Evolutionary conservation across 1,284 basidiomycete species (phyloP).

Genomic region (Tremellales sp.): DNA sequence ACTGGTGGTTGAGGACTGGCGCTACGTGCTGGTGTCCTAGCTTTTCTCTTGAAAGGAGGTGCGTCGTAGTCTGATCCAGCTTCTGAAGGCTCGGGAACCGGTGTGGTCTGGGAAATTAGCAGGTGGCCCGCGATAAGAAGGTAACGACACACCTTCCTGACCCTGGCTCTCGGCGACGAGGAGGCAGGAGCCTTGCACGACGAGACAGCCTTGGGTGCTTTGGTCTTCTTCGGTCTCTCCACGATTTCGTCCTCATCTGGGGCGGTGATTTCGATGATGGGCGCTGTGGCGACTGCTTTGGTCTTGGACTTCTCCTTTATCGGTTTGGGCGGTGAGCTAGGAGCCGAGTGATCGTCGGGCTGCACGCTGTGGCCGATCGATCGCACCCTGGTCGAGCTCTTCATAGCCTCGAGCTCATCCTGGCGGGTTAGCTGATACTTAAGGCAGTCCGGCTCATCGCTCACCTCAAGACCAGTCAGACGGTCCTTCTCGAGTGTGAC

Average conservation of each 20-base stretch:
- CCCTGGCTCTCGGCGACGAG: not conserved
- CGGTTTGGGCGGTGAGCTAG: not conserved
- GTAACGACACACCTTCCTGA: not conserved
- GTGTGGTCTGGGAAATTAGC: constrained; percentile 2
- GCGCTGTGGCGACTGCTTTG: constrained; percentile 13
- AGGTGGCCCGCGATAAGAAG: not conserved
- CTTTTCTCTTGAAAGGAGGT: constrained; percentile 3
- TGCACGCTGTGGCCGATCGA: constrained; percentile 2
- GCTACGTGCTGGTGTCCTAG: not conserved
- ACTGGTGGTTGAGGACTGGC: not conserved
- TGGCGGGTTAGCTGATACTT: constrained; percentile 6
- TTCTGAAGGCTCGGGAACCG: not conserved
- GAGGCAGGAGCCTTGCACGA: not conserved
- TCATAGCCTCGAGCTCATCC: constrained; percentile 30
- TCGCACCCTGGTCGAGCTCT: constrained; percentile 3
- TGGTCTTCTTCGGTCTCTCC: constrained; percentile 20
- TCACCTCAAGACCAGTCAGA: constrained; percentile 28
- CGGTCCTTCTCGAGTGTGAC: constrained; percentile 17
- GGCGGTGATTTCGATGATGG: constrained; percentile 21
- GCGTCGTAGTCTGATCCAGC: not conserved
- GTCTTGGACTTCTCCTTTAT: constrained; percentile 10
- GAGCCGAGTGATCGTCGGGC: constrained; percentile 10
- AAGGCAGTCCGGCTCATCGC: not conserved
- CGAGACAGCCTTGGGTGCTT: constrained; percentile 19
- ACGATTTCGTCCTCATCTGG: constrained; percentile 22